phyloP scores from a whole-genome alignment of 495 filamentous ascomycete species.

The Parathielavia hyrcaniae region DNA sequence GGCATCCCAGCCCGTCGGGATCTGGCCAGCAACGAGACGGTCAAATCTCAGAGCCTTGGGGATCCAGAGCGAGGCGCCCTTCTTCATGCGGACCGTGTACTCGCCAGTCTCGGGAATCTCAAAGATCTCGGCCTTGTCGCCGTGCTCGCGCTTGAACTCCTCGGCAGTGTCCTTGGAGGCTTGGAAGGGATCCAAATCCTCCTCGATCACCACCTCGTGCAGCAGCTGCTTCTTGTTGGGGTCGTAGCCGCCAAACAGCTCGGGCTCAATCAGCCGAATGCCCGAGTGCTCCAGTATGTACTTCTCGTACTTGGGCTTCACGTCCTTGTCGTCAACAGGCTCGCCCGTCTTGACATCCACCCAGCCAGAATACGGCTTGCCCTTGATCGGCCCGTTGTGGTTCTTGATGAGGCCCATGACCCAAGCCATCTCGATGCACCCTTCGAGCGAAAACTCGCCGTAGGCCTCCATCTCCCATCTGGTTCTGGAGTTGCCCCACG shows the following conservation, averaged over 20 bases:
- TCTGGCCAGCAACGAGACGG: conserved; percentile 90
- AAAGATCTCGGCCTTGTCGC: conserved; percentile 95
- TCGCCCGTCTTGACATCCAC: conserved; percentile 90
- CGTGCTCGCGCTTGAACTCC: conserved; percentile 94
- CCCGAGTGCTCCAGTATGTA: conserved; percentile 92
- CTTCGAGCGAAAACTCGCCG: conserved; percentile 93
- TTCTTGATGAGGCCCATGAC: conserved; percentile 99
- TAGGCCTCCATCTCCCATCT: conserved; percentile 99
- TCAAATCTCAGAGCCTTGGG: conserved; percentile 97
- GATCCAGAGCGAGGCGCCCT: conserved; percentile 87
- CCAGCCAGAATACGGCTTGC: conserved; percentile 94
- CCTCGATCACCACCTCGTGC: conserved; percentile 93
- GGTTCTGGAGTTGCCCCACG: conserved; percentile 96
- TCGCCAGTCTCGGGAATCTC: conserved; percentile 93
- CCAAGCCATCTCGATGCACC: conserved; percentile 99
- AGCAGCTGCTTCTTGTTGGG: conserved; percentile 97
- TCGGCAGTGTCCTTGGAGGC: conserved; percentile 93
- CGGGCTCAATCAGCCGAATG: conserved; percentile 95
- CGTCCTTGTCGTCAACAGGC: conserved; percentile 94
- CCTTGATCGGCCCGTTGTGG: conserved; percentile 96
- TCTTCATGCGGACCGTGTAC: conserved; percentile 87
- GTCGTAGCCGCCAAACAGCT: conserved; percentile 95
- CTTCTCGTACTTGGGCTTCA: conserved; percentile 95
- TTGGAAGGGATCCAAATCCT: conserved; percentile 95
- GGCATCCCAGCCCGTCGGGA: conserved; percentile 95